Conservation (phyloP, 495 filamentous ascomycete species). For the Sporormia fimetaria region DNA sequence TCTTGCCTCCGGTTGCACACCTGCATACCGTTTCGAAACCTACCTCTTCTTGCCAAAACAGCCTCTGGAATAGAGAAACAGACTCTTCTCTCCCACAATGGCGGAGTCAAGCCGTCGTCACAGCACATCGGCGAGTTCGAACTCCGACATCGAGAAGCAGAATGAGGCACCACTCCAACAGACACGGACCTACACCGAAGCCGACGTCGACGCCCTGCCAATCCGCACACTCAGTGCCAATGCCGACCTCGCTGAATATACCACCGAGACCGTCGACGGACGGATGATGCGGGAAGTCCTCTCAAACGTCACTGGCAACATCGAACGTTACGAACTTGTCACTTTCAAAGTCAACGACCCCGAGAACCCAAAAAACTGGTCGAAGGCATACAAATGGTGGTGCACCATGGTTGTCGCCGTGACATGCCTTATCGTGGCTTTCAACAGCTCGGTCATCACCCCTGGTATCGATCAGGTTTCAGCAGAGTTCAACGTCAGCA, state of each 20-base stretch:
- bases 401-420: conserved; percentile 54
- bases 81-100: too few species aligned
- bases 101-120: too few species aligned
- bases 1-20: too few species aligned
- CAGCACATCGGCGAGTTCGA: too few species aligned
- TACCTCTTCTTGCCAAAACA: too few species aligned
- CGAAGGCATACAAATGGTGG: conserved; percentile 52
- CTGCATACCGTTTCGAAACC: too few species aligned
- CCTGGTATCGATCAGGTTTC: conserved; percentile 50
- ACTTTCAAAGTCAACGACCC: conserved; percentile 56
- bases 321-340: conserved; percentile 57
- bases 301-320: conserved; percentile 42
- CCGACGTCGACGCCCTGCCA: conserved; percentile 43
- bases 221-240: conserved; percentile 47
- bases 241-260: conserved; percentile 56
- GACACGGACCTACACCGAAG: conserved; percentile 6
- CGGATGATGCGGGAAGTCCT: conserved; percentile 46
- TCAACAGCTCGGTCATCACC: conserved; percentile 54
- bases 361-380: conserved; percentile 61
- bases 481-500: conserved; percentile 48
- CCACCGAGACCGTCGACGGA: conserved; percentile 45
- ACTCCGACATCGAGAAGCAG: conserved; percentile 1
- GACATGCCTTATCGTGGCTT: conserved; percentile 56
- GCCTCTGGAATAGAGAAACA: too few species aligned
- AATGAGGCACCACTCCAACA: not conserved